These are phyloP conservation scores for Pichia kudriavzevii DNA, from an alignment of 1,139 yeast species.

Conservation along the genomic window DNA sequence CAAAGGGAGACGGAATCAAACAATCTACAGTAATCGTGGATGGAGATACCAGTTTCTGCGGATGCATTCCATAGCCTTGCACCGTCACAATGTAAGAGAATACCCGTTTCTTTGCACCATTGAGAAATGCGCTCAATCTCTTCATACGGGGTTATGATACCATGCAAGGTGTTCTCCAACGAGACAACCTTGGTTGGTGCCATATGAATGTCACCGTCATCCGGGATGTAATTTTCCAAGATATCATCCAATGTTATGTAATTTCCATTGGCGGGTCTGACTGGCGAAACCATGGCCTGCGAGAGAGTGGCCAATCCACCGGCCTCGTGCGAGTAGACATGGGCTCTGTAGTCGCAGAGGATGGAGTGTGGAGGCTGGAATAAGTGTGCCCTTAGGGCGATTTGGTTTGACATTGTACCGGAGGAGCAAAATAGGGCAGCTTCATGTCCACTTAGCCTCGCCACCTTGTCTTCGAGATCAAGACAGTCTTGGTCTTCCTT, in stretches of 20 bases:
- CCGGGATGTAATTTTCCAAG: slow-evolving; percentile 54
- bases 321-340: slow-evolving; percentile 78
- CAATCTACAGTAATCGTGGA: slow-evolving; percentile 64
- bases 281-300: slow-evolving; percentile 89
- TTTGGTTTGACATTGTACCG: slow-evolving; percentile 88
- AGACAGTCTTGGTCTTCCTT: slow-evolving; percentile 71
- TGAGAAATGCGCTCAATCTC: slow-evolving; percentile 67
- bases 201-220: slow-evolving; percentile 77
- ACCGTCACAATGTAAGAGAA: slow-evolving; percentile 82
- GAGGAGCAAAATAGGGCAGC: slow-evolving; percentile 81
- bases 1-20: slow-evolving; percentile 90
- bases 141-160: slow-evolving; percentile 72
- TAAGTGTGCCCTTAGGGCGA: slow-evolving; percentile 72
- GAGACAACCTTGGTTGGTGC: slow-evolving; percentile 86
- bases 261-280: slow-evolving; percentile 63
- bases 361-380: slow-evolving; percentile 82
- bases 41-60: slow-evolving; percentile 61
- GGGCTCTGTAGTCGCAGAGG: slow-evolving; percentile 79
- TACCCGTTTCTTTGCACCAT: slow-evolving; percentile 59
- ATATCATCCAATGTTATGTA: slow-evolving; percentile 79
- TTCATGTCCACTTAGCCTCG: slow-evolving; percentile 69
- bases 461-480: slow-evolving; percentile 58
- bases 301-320: slow-evolving; percentile 86
- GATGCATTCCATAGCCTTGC: slow-evolving; percentile 94
- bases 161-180: slow-evolving; percentile 83